Evolutionary conservation across 2,329 filamentous ascomycete species (phyloP), one percentile per base, ranked within the genome.

Genomic region (Zopfia rhizophila): DNA sequence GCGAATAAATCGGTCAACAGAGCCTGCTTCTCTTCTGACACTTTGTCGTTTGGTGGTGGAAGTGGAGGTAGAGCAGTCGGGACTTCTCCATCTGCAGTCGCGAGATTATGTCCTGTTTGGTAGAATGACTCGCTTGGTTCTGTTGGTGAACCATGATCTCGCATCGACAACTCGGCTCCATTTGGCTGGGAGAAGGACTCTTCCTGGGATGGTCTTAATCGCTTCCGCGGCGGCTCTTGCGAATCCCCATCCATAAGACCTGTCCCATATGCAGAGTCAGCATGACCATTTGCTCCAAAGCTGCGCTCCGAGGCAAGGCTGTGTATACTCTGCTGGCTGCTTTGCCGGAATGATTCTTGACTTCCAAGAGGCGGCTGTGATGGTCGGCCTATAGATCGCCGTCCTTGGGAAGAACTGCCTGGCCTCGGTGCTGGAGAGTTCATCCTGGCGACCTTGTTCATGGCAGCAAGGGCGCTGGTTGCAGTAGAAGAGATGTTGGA

Each of bases 401-500:
- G 83, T 29, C 86, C 81, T 17, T 85, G 82, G 2, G 84, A 84
- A 7, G 85, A 85, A 56, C 82, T 85, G 22, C 73, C 73, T 13
- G 78, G 77, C 33, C 89, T 80, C 4, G 88, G 88, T 6, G 82
- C 87, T 1, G 92, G 91, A 2, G 92, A 96, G 68, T 97, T 92
- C 61, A 97, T 88, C 10, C 93, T 84, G 12, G 94, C 93, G 18
- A 77, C 77, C 76, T 97, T 97, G 82, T 90, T 97, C 72, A 99
- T 95, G 47, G 94, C 93, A 51, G 91, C 92, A 45, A 99, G 90
- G 19, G 94, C 94, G 61, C 91, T 93, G 4, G 90, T 94, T 1
- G 94, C 92, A 1, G 91, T 96, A 54, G 86, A 89, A 3, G 93
- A 97, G 55, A 99, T 97, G 65, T 95, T 97, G 67, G 92, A 92